Conservation (phyloP, 108 stramenopile genomes). For the Nitzschia putrida region DNA sequence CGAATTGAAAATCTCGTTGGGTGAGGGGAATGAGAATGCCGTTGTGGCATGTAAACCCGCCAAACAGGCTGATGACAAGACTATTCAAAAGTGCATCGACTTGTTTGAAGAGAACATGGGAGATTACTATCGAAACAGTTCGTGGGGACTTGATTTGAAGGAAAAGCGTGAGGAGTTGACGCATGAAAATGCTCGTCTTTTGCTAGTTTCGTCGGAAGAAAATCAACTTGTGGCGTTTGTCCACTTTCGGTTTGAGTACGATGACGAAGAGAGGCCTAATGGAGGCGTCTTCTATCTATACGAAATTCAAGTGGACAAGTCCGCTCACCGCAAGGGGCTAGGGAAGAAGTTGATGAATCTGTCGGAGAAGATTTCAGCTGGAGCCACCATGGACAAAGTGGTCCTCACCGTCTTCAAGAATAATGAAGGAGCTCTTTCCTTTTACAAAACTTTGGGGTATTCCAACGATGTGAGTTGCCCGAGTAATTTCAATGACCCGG, state of each 20-base stretch:
- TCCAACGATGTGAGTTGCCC: constrained; percentile 68
- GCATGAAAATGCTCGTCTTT: constrained; percentile 67
- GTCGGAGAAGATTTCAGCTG: constrained; percentile 48
- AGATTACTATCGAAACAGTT: constrained; percentile 57
- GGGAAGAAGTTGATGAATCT: constrained; percentile 68
- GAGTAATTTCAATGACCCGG: constrained; percentile 51
- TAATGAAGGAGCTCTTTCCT: constrained; percentile 62
- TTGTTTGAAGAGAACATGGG: constrained; percentile 81
- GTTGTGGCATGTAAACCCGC: constrained; percentile 12
- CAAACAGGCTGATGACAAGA: not conserved
- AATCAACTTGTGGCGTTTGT: constrained; percentile 50
- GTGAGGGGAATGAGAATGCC: not conserved
- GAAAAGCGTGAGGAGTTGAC: constrained; percentile 62
- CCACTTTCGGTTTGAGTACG: constrained; percentile 82
- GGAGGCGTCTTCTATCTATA: constrained; percentile 59
- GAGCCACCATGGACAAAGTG: constrained; percentile 53
- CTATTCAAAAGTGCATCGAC: constrained; percentile 34
- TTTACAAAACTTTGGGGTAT: constrained; percentile 71
- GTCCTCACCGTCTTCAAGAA: constrained; percentile 76
- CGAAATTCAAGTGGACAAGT: constrained; percentile 69
- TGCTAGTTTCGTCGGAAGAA: constrained; percentile 35
- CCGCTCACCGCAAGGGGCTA: constrained; percentile 55
- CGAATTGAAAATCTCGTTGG: not conserved
- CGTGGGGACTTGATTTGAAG: constrained; percentile 79
- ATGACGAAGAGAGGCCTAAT: constrained; percentile 63